Evolutionary conservation across 345 rosid genomes (phyloP).

Genomic region (Murraya paniculata): DNA sequence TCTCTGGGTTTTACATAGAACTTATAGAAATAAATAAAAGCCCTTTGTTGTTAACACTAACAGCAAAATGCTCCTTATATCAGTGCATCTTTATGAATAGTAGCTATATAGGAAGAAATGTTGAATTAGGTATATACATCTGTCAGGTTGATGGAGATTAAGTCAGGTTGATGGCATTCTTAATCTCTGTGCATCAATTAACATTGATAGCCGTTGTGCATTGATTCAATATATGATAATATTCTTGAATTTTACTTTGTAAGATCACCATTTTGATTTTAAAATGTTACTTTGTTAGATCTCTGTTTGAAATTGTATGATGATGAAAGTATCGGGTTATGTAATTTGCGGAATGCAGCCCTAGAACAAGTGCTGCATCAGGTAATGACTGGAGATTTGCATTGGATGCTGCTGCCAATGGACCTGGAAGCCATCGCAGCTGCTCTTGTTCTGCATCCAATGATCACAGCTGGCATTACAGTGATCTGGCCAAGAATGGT

Average conservation of each 20-base stretch:
- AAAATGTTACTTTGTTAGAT: neutral
- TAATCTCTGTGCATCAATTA: neutral
- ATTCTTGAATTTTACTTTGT: neutral
- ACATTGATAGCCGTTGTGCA: conserved; percentile 1
- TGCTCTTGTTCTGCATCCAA: conserved; percentile 47
- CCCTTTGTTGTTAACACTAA: no score
- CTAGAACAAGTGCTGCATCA: conserved; percentile 50
- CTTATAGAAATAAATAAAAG: no score
- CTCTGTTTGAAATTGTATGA: neutral
- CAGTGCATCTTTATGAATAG: no score
- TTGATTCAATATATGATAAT: neutral
- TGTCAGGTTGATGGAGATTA: conserved; percentile 65
- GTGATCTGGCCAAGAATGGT: conserved; percentile 59
- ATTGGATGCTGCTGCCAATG: conserved; percentile 75
- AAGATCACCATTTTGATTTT: neutral
- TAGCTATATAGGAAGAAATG: conserved; percentile 62
- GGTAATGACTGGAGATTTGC: conserved; percentile 94
- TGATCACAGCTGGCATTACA: conserved; percentile 55
- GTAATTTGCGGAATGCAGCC: conserved; percentile 35
- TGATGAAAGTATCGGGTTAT: neutral
- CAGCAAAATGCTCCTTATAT: no score
- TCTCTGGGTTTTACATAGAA: no score
- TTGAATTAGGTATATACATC: conserved; percentile 88
- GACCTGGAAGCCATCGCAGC: conserved; percentile 29
- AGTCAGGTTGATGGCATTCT: no score